Conservation (phyloP, 139 green algal species). For the Tetratostichococcus sp. region DNA sequence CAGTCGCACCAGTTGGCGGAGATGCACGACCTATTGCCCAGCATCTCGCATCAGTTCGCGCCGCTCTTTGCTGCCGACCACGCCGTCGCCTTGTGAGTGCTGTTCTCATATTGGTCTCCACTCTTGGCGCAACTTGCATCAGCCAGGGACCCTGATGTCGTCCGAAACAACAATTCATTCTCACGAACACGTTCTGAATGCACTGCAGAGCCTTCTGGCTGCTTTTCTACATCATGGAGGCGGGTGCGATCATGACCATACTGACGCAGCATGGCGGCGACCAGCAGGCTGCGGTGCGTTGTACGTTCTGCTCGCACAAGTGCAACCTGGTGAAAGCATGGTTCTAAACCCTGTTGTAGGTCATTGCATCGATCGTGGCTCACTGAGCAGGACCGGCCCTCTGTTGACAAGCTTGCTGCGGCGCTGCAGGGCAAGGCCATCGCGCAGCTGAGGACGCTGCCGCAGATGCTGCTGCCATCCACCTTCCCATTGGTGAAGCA, state of each 20-base stretch:
- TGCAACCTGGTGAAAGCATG: no score
- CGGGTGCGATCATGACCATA: slow-evolving; percentile 42
- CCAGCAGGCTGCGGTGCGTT: slow-evolving; percentile 10
- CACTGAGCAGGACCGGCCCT: no score
- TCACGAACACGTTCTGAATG: no score
- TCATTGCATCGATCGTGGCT: no score
- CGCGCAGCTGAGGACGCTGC: slow-evolving; percentile 38
- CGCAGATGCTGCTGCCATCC: slow-evolving; percentile 61
- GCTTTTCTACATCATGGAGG: slow-evolving; percentile 60
- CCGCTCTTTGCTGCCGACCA: slow-evolving; percentile 58
- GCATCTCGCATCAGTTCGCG: slow-evolving; percentile 21
- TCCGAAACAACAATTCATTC: no score
- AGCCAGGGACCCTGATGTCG: no score
- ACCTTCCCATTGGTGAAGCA: slow-evolving; percentile 38
- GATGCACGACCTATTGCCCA: slow-evolving; percentile 6
- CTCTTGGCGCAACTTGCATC: no score
- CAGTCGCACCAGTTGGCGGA: slow-evolving; percentile 1
- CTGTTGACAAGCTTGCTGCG: no score
- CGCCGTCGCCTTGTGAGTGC: slow-evolving; percentile 45
- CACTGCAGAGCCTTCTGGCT: slow-evolving; percentile 48
- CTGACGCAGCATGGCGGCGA: slow-evolving; percentile 38
- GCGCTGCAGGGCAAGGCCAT: slow-evolving; percentile 28
- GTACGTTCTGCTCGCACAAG: no score
- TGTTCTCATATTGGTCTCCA: no score
- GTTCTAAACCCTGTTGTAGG: no score